Base-by-base conservation (phyloP, 331 rosid species). In the Telfairia occidentalis region DNA sequence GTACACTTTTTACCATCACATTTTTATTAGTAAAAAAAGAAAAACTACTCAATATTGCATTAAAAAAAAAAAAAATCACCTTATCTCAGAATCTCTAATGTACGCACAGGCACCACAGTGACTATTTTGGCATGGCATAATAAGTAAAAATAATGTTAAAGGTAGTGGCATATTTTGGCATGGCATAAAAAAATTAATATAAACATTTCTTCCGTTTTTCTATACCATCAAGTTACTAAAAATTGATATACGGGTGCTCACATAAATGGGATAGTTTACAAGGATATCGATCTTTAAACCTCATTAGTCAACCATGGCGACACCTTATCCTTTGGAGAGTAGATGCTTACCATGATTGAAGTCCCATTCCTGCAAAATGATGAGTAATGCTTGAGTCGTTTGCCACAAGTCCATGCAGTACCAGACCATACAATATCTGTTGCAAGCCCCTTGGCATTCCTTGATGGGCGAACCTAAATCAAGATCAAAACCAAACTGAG, bases 351-450 rank as follows among this genome's bases (percentile, higher is more conserved):
- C 73, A 49, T 86, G 80, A 95, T 92, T 65, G 89, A 88, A 86
- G 87, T 90, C 81, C 99, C 97, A 66, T 95, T 92, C 83, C 99
- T 80, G 81, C 79, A 79, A 82, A 95, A 95, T 6, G 89, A 81
- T 1, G 97, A 92, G 78, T 86, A 95, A 81, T 95, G 99, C 82
- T 90, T 92, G 67, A 95, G 97, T 82, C 89, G 96, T 83, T 95
- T 95, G 71, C 97, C 92, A 77, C 99, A 95, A 78, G 84, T 85
- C 97, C 97, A 95, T 2, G 96, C 89, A 73, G 83, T 81, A 76
- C 99, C 99, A 5, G 97, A 92, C 99, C 99, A 95, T 80, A 81
- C 90, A 75, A 95, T 95, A 76, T 86, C 99, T 40, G 93, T 85
- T 77, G 82, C 84, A 76, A 60, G 78, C 73, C 88, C 85, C 80